Base-by-base conservation (phyloP, 768 basidiomycete species). In the Leucocoprinus sp. region DNA sequence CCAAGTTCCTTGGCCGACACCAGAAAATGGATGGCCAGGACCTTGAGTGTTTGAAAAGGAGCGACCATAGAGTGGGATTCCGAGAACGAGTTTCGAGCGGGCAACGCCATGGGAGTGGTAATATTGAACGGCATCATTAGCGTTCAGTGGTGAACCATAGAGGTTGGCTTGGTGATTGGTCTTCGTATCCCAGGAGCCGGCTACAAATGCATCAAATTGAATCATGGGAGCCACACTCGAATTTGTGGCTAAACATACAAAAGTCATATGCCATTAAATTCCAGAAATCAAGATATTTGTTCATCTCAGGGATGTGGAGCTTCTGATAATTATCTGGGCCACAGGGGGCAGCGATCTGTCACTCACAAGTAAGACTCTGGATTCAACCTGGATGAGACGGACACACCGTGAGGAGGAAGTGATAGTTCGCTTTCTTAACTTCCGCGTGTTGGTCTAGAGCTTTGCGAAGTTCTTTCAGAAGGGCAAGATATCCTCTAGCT, bases 261-360 rank as follows among this genome's bases (percentile, higher is more conserved):
- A 84, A 90, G 59, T 90, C 88, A 53, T 91, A 90, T 1, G 84
- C 81, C 96, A 99, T 99, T 61, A 99, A 65, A 60, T 99, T 98
- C 93, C 93, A 98, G 61, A 97, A 93, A 57, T 91, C 87, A 18
- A 99, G 79, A 48, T 75, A 82, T 49, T 71, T 71, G 59, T 93
- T 84, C 93, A 99, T 98, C 50, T 88, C 88, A 18, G 62, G 65
- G 37, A 92, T 70, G 49, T 80, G 72, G 5, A 98, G 69, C 53
- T 83, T 87, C 60, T 80, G 68, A 64, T 91, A 93, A 54, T 96
- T 81, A 52, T 84, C 74, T 2, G 84, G 76, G 23, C 96, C 96
- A 62, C 92, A 95, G 1, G 96, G 93, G 1, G 95, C 89, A 29
- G 91, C 90, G 43, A 95, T 84, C 87, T 92, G 45, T 37, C 23